phyloP scores from a whole-genome alignment of 352 stramenopile species.

The Phytopythium cucurbitacearum region DNA sequence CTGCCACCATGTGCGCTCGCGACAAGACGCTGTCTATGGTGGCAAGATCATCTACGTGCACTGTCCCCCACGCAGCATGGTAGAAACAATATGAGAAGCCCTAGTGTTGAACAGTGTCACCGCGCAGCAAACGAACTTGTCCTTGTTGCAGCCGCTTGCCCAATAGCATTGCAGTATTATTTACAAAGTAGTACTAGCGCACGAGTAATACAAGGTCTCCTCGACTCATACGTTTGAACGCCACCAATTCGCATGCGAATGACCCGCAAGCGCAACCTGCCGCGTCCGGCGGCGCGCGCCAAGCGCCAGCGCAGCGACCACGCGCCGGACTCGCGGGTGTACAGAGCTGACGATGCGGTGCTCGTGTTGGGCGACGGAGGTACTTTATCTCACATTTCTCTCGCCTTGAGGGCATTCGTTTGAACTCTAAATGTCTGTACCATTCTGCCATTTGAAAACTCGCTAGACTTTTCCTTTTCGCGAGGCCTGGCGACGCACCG shows the following conservation, averaged over 20 bases:
- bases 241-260: not conserved
- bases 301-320: constrained; percentile 23
- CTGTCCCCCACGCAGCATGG: too few relatives aligned
- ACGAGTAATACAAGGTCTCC: too few relatives aligned
- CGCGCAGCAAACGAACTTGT: too few relatives aligned
- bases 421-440: not conserved
- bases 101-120: too few relatives aligned
- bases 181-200: too few relatives aligned
- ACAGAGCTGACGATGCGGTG: constrained; percentile 47
- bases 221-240: too few relatives aligned
- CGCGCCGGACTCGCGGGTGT: constrained; percentile 23
- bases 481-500: constrained; percentile 62
- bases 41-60: too few relatives aligned
- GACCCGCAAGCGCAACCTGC: constrained; percentile 28
- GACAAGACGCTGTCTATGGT: too few relatives aligned
- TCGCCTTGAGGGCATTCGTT: not conserved
- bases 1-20: not conserved
- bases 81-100: too few relatives aligned
- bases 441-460: not conserved
- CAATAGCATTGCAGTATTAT: too few relatives aligned
- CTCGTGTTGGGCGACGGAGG: constrained; percentile 77
- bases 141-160: too few relatives aligned
- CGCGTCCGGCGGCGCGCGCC: constrained; percentile 9
- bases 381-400: constrained; percentile 1
- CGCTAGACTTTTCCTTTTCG: constrained; percentile 79